Evolutionary conservation across 352 stramenopile species (phyloP).

Genomic region (Thraustotheca clavata): DNA sequence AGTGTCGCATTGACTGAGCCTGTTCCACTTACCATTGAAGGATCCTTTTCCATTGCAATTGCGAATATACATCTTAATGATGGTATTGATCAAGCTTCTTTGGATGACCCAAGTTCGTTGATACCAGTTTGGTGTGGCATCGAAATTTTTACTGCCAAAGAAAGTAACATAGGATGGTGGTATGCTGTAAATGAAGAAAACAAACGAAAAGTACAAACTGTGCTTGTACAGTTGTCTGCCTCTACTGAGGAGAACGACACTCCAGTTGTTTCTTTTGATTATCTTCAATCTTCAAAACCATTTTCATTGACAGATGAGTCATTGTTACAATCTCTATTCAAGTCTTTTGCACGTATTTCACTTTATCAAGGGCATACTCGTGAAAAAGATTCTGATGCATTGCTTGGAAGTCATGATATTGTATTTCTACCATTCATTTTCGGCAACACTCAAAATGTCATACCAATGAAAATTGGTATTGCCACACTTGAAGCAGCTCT

Average conservation of each 20-base stretch:
- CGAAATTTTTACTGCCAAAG: neutral
- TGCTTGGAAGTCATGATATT: neutral
- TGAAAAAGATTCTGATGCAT: neutral
- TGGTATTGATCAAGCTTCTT: no score
- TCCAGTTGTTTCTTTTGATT: conserved; percentile 4
- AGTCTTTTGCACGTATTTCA: neutral
- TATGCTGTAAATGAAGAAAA: conserved; percentile 2
- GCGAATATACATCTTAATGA: no score
- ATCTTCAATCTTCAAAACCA: neutral
- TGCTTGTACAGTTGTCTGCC: neutral
- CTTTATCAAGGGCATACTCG: neutral
- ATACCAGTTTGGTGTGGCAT: neutral
- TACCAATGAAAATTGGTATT: neutral
- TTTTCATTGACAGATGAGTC: neutral
- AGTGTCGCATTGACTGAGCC: no score
- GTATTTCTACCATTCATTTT: neutral
- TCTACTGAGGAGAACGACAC: neutral
- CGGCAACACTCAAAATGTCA: neutral
- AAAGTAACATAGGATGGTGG: neutral
- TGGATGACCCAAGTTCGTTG: no score
- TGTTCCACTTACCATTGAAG: no score
- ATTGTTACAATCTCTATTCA: neutral
- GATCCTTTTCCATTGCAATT: no score
- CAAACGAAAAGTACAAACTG: conserved; percentile 1
- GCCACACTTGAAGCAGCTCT: neutral